phyloP scores from a whole-genome alignment of 345 rosid species.

The Populus pruinosa region DNA sequence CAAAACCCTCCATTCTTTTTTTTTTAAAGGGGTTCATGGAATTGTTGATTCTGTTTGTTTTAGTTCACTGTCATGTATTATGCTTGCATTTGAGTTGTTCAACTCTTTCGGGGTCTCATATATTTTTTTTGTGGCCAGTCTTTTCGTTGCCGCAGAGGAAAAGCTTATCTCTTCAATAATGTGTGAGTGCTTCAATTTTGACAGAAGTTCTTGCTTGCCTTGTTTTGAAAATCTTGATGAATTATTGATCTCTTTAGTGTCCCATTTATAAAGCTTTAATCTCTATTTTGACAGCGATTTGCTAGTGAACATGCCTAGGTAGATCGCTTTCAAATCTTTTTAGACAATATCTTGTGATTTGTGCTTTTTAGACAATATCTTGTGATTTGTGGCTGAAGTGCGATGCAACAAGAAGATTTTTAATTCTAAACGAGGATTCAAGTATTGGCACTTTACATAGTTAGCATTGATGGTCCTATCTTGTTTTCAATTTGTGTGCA shows the following conservation, averaged over 20 bases:
- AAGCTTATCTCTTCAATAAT: slow-evolving; percentile 77
- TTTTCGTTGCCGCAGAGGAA: slow-evolving; percentile 70
- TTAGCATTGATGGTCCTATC: neutral
- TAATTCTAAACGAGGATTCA: neutral
- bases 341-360: neutral
- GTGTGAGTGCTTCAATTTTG: slow-evolving; percentile 43
- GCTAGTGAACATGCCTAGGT: neutral
- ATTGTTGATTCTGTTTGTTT: neutral
- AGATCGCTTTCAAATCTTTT: neutral
- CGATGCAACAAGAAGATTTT: neutral
- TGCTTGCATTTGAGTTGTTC: neutral
- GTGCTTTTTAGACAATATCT: neutral
- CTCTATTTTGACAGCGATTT: neutral
- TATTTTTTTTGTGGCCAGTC: slow-evolving; percentile 31
- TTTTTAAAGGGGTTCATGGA: neutral
- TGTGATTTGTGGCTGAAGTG: neutral
- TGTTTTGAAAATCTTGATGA: slow-evolving; percentile 9
- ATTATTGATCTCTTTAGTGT: neutral
- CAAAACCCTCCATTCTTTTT: neutral
- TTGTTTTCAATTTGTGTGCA: neutral
- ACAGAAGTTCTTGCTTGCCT: neutral
- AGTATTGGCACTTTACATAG: neutral
- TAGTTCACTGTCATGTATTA: neutral
- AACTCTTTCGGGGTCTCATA: too few relatives aligned
- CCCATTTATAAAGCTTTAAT: neutral